Conservation (phyloP, 2,329 filamentous ascomycete genomes). For the Apiospora phragmitis region DNA sequence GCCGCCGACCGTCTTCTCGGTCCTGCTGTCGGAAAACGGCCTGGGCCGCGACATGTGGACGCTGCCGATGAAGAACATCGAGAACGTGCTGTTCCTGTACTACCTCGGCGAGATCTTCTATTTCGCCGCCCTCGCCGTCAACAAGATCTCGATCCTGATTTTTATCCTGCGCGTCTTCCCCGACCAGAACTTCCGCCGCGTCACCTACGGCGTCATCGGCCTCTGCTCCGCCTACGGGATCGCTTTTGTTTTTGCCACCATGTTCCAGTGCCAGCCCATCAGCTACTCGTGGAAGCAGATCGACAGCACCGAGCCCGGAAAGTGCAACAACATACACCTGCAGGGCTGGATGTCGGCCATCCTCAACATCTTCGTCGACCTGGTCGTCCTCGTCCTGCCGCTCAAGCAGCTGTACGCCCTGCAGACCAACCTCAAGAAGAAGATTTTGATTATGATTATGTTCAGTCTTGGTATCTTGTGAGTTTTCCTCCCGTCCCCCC, state of each 20-base stretch:
- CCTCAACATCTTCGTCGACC: conserved; percentile 31
- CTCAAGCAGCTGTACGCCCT: conserved; percentile 30
- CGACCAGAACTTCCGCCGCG: conserved; percentile 24
- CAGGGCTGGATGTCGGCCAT: conserved; percentile 31
- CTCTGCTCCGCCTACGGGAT: conserved; percentile 27
- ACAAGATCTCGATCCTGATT: conserved; percentile 35
- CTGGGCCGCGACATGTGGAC: conserved; percentile 23
- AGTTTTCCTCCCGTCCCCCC: conserved; percentile 17
- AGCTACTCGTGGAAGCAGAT: conserved; percentile 31
- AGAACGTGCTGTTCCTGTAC: conserved; percentile 25
- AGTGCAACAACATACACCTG: conserved; percentile 33
- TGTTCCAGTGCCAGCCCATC: conserved; percentile 35
- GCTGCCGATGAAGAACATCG: conserved; percentile 18
- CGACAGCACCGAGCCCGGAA: conserved; percentile 20
- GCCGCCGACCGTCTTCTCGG: conserved; percentile 18
- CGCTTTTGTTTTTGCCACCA: conserved; percentile 22
- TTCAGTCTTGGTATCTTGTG: conserved; percentile 39
- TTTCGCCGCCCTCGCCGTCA: conserved; percentile 32
- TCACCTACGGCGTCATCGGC: conserved; percentile 28
- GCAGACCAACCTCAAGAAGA: conserved; percentile 32
- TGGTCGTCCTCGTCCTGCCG: conserved; percentile 30
- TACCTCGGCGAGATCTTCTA: conserved; percentile 37
- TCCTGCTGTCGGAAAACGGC: conserved; percentile 18
- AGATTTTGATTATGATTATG: conserved; percentile 36
- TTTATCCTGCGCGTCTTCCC: conserved; percentile 37